phyloP scores from a whole-genome alignment of 1,139 yeast genomes.

The Trichomonascaceae sp. region DNA sequence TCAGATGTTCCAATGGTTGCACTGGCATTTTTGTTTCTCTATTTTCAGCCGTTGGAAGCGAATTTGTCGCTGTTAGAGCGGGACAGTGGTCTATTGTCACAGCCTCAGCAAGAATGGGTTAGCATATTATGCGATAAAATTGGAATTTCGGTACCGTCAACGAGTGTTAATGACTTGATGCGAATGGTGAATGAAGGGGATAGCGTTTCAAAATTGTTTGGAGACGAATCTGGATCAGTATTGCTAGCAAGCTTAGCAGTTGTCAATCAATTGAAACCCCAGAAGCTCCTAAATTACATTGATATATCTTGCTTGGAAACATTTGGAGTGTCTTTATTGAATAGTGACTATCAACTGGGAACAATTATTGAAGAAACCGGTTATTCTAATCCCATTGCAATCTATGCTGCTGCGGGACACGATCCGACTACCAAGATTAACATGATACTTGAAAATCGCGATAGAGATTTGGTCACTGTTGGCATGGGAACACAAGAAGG shows the following conservation, averaged over 20 bases:
- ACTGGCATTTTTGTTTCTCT: conserved; percentile 1
- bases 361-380: conserved; percentile 19
- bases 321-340: conserved; percentile 12
- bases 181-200: neutral
- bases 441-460: conserved; percentile 35
- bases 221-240: neutral
- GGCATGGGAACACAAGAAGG: conserved; percentile 80
- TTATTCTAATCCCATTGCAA: conserved; percentile 39
- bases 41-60: neutral
- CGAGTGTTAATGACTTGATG: conserved; percentile 2
- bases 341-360: conserved; percentile 13
- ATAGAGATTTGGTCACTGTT: conserved; percentile 37
- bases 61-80: neutral
- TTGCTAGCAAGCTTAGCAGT: conserved; percentile 6
- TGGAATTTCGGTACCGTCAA: neutral
- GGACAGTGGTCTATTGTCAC: neutral
- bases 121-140: neutral
- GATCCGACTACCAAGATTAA: conserved; percentile 61
- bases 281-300: conserved; percentile 18
- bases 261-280: conserved; percentile 22
- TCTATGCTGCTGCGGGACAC: conserved; percentile 56
- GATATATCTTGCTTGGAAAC: conserved; percentile 13
- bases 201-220: neutral
- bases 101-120: neutral
- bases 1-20: conserved; percentile 18